A percentile compares a stretch with the other conserved stretches of the same genome.
Conservation (phyloP, 2,329 filamentous ascomycete genomes). For the Claviceps maximensis region DNA sequence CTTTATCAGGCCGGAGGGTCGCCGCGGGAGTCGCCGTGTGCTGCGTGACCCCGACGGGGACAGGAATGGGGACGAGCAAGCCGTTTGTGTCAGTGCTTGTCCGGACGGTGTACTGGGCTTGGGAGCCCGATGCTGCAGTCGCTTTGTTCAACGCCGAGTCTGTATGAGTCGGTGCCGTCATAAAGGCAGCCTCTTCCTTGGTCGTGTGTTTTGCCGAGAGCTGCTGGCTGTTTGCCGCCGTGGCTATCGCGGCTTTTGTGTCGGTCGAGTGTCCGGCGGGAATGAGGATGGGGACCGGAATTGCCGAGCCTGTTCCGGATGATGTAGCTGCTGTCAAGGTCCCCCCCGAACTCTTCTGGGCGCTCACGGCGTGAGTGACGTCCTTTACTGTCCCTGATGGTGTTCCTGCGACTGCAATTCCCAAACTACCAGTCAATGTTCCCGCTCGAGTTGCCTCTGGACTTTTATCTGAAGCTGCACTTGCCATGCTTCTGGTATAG, state of each 20-base stretch:
- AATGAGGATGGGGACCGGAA: background rate
- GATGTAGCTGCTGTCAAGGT: no score
- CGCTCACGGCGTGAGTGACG: no score
- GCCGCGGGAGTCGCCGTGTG: background rate
- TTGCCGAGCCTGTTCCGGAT: background rate
- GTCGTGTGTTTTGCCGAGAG: background rate
- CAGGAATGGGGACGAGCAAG: no score
- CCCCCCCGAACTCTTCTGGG: no score
- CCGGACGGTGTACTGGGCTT: no score
- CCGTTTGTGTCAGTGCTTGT: no score
- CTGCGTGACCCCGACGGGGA: no score
- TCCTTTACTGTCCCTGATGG: no score
- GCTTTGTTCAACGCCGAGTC: background rate
- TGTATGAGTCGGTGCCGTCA: background rate
- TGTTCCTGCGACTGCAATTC: no score
- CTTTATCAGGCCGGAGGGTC: background rate
- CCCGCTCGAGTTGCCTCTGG: background rate
- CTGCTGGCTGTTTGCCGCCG: background rate
- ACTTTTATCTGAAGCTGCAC: background rate
- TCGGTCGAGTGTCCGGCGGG: background rate
- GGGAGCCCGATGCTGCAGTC: no score
- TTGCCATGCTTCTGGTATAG: background rate
- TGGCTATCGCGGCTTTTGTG: background rate
- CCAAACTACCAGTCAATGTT: background rate
- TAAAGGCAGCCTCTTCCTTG: background rate